These are phyloP conservation scores for Sabuloglossum arenarium DNA, from an alignment of 495 filamentous ascomycete genomes.

Conservation along the genomic window DNA sequence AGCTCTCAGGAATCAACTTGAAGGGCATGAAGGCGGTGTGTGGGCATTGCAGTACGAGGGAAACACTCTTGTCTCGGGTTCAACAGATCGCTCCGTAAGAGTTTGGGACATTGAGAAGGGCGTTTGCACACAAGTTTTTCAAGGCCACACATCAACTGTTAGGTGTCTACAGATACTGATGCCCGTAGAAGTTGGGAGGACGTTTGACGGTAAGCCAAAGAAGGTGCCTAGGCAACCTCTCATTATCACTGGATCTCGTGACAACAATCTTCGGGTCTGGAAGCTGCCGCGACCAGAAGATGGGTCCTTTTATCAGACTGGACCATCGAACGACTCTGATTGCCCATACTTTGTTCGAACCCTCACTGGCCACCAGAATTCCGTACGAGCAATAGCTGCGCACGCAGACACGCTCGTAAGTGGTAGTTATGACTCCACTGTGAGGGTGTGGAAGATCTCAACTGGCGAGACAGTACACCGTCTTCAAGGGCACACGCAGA, in stretches of 20 bases:
- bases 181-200: slow-evolving; percentile 55
- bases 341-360: slow-evolving; percentile 88
- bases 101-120: slow-evolving; percentile 95
- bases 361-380: slow-evolving; percentile 72
- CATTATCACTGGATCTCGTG: slow-evolving; percentile 92
- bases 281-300: slow-evolving; percentile 72
- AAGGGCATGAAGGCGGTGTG: slow-evolving; percentile 91
- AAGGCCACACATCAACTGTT: slow-evolving; percentile 93
- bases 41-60: slow-evolving; percentile 96
- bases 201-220: slow-evolving; percentile 48
- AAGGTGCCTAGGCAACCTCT: slow-evolving; percentile 84
- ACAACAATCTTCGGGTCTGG: slow-evolving; percentile 90
- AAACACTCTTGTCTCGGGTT: slow-evolving; percentile 86
- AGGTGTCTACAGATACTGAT: slow-evolving; percentile 89
- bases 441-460: slow-evolving; percentile 94
- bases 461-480: slow-evolving; percentile 78
- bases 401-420: slow-evolving; percentile 95
- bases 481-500: slow-evolving; percentile 73
- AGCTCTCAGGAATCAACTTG: slow-evolving; percentile 55
- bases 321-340: slow-evolving; percentile 56
- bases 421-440: slow-evolving; percentile 90
- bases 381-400: slow-evolving; percentile 93
- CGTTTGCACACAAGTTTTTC: slow-evolving; percentile 81
- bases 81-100: slow-evolving; percentile 84
- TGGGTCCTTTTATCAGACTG: slow-evolving; percentile 50